These are phyloP conservation scores for Aspergillus baeticus DNA, from an alignment of 495 filamentous ascomycete genomes.

Conservation along the genomic window DNA sequence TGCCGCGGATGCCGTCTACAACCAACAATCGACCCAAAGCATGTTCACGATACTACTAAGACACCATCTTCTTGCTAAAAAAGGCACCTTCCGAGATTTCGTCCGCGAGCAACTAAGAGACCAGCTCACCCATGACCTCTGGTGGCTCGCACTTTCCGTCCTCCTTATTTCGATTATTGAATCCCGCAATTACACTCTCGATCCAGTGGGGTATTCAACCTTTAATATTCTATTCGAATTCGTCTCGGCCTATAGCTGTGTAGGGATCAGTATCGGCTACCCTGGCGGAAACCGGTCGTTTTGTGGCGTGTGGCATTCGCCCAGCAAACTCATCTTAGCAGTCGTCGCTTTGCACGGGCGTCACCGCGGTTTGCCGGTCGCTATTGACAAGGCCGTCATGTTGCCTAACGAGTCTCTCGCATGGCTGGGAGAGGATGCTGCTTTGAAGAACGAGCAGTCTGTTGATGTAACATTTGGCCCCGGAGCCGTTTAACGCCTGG, in stretches of 20 bases:
- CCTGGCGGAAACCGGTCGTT: conserved; percentile 70
- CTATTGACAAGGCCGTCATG: conserved; percentile 75
- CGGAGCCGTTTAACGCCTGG: too few species aligned
- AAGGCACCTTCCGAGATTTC: conserved; percentile 49
- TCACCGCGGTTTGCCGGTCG: conserved; percentile 77
- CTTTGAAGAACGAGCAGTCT: conserved; percentile 35
- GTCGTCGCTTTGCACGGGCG: conserved; percentile 76
- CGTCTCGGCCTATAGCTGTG: conserved; percentile 81
- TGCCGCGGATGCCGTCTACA: conserved; percentile 35
- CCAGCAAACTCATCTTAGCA: conserved; percentile 77
- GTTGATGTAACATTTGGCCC: too few species aligned
- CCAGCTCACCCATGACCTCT: conserved; percentile 82
- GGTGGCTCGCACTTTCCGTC: conserved; percentile 77
- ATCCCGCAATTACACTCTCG: conserved; percentile 57
- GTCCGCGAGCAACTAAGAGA: conserved; percentile 66
- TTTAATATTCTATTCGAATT: conserved; percentile 89
- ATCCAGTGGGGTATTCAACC: conserved; percentile 70
- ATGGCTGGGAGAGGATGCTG: conserved; percentile 59
- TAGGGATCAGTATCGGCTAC: conserved; percentile 74
- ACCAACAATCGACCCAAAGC: conserved; percentile 18
- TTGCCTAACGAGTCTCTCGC: conserved; percentile 61
- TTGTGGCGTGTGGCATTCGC: conserved; percentile 65
- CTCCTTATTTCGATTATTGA: conserved; percentile 76
- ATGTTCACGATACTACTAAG: conserved; percentile 26
- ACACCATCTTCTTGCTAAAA: conserved; percentile 28